These are phyloP conservation scores for Limnanthes douglasii DNA, from an alignment of 345 rosid genomes.

Conservation along the genomic window DNA sequence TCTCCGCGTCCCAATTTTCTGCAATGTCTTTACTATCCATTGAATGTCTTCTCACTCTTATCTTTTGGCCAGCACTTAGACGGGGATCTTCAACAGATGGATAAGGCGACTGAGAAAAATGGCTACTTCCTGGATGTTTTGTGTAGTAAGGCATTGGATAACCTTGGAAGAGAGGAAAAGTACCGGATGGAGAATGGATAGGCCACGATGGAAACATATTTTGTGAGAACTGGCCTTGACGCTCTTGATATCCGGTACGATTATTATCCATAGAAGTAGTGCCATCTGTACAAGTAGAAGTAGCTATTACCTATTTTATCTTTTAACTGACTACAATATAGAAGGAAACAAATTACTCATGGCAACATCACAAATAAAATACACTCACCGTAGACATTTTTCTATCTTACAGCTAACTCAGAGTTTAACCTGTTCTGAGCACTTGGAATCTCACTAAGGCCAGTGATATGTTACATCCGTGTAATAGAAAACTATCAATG, in stretches of 20 bases:
- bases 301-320: slow-evolving; percentile 1
- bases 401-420: not conserved
- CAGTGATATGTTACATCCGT: too few relatives aligned
- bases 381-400: not conserved
- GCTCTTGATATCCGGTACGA: slow-evolving; percentile 35
- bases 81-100: slow-evolving; percentile 49
- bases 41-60: slow-evolving; percentile 42
- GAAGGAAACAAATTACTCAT: not conserved
- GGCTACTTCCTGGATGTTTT: slow-evolving; percentile 44
- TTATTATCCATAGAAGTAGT: slow-evolving; percentile 38
- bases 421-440: not conserved
- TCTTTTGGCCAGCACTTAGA: slow-evolving; percentile 37
- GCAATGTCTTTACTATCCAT: slow-evolving; percentile 43
- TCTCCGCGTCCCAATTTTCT: slow-evolving; percentile 35
- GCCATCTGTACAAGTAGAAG: slow-evolving; percentile 28
- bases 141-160: slow-evolving; percentile 79
- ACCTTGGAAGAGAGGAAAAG: slow-evolving; percentile 65
- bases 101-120: slow-evolving; percentile 50
- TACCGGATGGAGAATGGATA: slow-evolving; percentile 77
- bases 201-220: slow-evolving; percentile 80
- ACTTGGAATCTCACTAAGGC: not conserved
- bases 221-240: slow-evolving; percentile 64
- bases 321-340: not conserved
- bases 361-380: not conserved
- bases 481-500: too few relatives aligned